phyloP scores from a whole-genome alignment of 805 yeast species.

The Ogataea pilisensis region DNA sequence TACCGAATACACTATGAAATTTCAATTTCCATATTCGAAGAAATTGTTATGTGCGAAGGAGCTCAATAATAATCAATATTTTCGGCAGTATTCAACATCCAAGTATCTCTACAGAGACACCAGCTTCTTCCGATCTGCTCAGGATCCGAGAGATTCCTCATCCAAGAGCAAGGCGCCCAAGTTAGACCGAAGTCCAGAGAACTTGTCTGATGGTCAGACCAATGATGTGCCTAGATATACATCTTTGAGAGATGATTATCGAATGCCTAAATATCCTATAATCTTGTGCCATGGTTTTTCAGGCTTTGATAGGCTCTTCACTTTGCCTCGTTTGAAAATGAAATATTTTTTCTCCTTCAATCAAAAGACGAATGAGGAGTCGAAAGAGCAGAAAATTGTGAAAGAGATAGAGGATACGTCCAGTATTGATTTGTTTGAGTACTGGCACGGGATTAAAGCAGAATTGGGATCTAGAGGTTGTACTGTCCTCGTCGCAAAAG shows the following conservation, averaged over 20 bases:
- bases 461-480: constrained; percentile 61
- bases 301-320: constrained; percentile 65
- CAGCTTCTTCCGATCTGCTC: background rate
- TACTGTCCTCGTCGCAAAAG: constrained; percentile 65
- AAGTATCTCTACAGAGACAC: background rate
- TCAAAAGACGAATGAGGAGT: constrained; percentile 11
- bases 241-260: constrained; percentile 37
- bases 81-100: background rate
- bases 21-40: background rate
- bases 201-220: constrained; percentile 14
- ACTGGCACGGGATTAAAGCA: constrained; percentile 78
- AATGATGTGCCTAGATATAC: constrained; percentile 32
- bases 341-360: constrained; percentile 18
- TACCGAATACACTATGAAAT: background rate
- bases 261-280: constrained; percentile 66
- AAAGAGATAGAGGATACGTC: constrained; percentile 7
- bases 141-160: background rate
- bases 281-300: constrained; percentile 84
- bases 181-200: constrained; percentile 9
- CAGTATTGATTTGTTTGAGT: constrained; percentile 49
- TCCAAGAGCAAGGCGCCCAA: constrained; percentile 2
- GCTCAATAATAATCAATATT: background rate
- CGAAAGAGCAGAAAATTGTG: constrained; percentile 3
- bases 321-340: constrained; percentile 27
- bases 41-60: background rate